These are phyloP conservation scores for Irpex sp. DNA, from an alignment of 1,284 basidiomycete genomes.

Conservation along the genomic window DNA sequence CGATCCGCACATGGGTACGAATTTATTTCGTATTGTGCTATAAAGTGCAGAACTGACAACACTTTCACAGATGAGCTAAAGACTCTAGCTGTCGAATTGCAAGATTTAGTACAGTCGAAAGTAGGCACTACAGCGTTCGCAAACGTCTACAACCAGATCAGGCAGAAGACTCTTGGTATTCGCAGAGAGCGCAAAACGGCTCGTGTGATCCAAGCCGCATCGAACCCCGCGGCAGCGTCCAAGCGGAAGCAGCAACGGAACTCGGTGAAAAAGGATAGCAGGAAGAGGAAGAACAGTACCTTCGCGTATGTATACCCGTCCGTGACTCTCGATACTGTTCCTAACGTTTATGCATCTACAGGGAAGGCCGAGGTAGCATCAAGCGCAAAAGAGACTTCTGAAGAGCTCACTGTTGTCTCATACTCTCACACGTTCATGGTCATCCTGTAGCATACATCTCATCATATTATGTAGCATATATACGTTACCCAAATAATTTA, in stretches of 20 bases:
- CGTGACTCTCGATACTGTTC: neutral
- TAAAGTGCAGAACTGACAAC: neutral
- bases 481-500: neutral
- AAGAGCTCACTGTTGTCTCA: neutral
- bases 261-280: conserved; percentile 73
- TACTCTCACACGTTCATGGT: neutral
- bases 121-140: conserved; percentile 85
- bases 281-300: conserved; percentile 68
- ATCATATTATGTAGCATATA: conserved; percentile 8
- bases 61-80: conserved; percentile 74
- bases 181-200: conserved; percentile 73
- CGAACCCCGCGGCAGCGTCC: conserved; percentile 75
- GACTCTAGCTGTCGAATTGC: conserved; percentile 78
- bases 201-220: conserved; percentile 55
- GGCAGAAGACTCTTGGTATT: conserved; percentile 66
- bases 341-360: conserved; percentile 2
- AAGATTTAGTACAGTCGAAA: conserved; percentile 84
- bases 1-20: conserved; percentile 76
- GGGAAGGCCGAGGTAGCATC: conserved; percentile 11
- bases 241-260: conserved; percentile 71
- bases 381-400: conserved; percentile 14
- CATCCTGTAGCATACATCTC: neutral
- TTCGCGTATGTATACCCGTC: conserved; percentile 46
- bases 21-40: neutral
- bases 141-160: conserved; percentile 73